Base-by-base conservation (phyloP, 139 green algal species). In the Asterochloris sp. region DNA sequence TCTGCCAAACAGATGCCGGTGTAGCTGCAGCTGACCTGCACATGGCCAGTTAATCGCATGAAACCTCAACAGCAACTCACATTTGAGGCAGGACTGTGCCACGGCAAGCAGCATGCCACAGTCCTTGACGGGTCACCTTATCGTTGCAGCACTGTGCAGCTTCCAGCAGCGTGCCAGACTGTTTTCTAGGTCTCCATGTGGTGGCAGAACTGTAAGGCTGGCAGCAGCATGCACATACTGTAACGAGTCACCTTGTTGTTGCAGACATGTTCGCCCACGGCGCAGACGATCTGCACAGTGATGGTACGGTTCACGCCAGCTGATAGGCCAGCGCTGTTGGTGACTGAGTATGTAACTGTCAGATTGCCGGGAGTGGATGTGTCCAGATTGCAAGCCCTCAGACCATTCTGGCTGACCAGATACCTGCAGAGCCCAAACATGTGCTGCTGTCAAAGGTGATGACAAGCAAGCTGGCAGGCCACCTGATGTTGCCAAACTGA, bases 201-300 rank as follows among this genome's bases (percentile, higher is more conserved):
- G 24, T 21, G n/a, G n/a, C 71, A 76, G 71, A 19, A 76, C 19
- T 38, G 24, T 9, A 38, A 9, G 4, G 17, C 71, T 38, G n/a
- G 1, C 23, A 38, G 24, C 27, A 62, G 47, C 71, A 73, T 54
- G 38, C 38, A 54, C 38, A 54, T 2, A 10, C 38, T 54, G 38
- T 54, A 84, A 79, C 0, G 24, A 69, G 63, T 54, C 11, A 79
- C 78, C 82, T 85, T 73, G 69, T 86, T 81, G 19, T 71, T 9
- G 29, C 88, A 91, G 10, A 91, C 66, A 61, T 15, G 23, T 77
- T 91, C 84, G 11, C 88, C 88, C 21, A 47, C 14, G 0, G 82
- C 62, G 77, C 88, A 91, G 14, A 82, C 74, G 8, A 61, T 60
- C 19, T 74, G n/a, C 61, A 81, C 77, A 24, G 27, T 24, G 24